Conservation (phyloP, 495 filamentous ascomycete genomes). For the Penicillium flavigenum region DNA sequence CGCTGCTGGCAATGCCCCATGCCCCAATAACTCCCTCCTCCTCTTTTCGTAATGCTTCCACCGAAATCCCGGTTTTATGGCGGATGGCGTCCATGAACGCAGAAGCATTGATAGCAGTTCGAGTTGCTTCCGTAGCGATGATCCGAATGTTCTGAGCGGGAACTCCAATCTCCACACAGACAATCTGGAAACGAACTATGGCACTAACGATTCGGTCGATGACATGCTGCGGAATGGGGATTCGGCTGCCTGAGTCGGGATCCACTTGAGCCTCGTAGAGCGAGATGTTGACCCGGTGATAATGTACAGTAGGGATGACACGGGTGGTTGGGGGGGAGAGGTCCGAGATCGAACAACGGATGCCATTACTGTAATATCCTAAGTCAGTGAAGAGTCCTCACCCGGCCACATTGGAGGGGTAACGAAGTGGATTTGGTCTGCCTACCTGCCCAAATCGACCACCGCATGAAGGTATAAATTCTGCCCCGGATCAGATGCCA, state of each 20-base stretch:
- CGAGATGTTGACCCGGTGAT: conserved; percentile 75
- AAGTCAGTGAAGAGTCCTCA: neutral
- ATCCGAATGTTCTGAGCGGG: conserved; percentile 62
- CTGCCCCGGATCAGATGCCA: neutral
- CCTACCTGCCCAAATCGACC: conserved; percentile 36
- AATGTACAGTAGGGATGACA: conserved; percentile 72
- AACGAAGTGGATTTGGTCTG: neutral
- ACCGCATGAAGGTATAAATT: conserved; percentile 27
- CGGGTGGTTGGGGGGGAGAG: conserved; percentile 68
- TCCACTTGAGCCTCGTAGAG: conserved; percentile 81
- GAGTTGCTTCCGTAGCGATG: conserved; percentile 86
- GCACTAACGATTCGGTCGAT: conserved; percentile 63
- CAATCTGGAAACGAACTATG: conserved; percentile 67
- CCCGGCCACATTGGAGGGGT: neutral
- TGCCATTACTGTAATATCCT: conserved; percentile 71
- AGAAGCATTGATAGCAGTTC: conserved; percentile 71
- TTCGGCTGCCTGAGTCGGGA: conserved; percentile 37
- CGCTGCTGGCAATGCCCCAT: conserved; percentile 77
- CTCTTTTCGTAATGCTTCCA: conserved; percentile 71
- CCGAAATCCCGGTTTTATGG: conserved; percentile 58
- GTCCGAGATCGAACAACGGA: conserved; percentile 87
- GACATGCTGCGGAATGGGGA: conserved; percentile 60
- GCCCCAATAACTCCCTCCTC: conserved; percentile 83
- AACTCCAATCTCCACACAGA: conserved; percentile 71
- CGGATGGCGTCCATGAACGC: conserved; percentile 66